Conservation (phyloP, 352 stramenopile species). For the Globisporangium nagaii region DNA sequence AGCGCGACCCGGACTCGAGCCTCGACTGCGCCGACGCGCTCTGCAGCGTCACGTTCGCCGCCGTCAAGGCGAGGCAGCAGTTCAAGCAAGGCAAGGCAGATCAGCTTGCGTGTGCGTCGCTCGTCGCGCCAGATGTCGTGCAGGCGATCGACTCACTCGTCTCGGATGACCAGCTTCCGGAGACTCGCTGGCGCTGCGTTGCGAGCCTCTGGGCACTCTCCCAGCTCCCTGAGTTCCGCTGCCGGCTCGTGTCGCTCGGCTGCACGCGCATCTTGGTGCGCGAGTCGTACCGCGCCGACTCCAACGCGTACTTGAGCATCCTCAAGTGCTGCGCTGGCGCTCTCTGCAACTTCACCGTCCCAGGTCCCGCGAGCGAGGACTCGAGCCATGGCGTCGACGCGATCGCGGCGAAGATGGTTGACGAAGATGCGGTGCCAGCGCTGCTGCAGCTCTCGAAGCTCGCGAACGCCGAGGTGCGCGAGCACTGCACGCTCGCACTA, state of each 20-base stretch:
- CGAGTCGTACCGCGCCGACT: conserved; percentile 24
- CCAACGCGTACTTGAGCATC: conserved; percentile 21
- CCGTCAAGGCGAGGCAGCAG: not conserved
- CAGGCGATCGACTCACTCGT: conserved; percentile 34
- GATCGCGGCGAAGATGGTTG: conserved; percentile 56
- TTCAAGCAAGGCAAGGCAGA: not conserved
- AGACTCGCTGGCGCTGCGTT: conserved; percentile 58
- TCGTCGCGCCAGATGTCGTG: conserved; percentile 32
- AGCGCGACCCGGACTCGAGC: conserved; percentile 29
- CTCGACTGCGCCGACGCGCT: conserved; percentile 62
- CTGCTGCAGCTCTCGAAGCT: conserved; percentile 57
- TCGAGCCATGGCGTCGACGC: not conserved
- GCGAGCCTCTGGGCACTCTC: conserved; percentile 57
- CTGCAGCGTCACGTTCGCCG: conserved; percentile 46
- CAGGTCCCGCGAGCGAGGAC: conserved; percentile 5
- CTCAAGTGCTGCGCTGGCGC: conserved; percentile 56
- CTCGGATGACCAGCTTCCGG: conserved; percentile 22
- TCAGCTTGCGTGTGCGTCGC: conserved; percentile 1
- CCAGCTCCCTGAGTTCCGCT: conserved; percentile 30
- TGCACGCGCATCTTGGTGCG: conserved; percentile 41
- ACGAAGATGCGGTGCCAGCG: conserved; percentile 53
- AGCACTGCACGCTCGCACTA: conserved; percentile 64
- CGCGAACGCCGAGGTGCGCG: conserved; percentile 53
- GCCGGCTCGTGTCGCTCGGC: conserved; percentile 39
- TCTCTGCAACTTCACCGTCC: conserved; percentile 57